Evolutionary conservation across 352 stramenopile species (phyloP).

Genomic region (Thalassiosira mediterranea): DNA sequence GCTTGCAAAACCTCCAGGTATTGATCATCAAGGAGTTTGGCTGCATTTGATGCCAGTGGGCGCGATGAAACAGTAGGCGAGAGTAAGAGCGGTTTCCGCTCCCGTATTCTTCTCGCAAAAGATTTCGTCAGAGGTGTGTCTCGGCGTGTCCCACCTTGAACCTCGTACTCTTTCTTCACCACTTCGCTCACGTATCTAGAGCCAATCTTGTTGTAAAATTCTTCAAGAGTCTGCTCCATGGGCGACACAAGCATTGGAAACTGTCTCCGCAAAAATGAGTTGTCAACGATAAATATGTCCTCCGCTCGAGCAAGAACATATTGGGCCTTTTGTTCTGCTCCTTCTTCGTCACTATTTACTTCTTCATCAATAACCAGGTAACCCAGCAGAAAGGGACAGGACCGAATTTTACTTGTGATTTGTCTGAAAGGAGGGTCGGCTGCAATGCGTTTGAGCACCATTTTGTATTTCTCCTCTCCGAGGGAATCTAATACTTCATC

Average conservation of each 20-base stretch:
- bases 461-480: constrained; percentile 69
- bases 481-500: constrained; percentile 61
- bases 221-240: constrained; percentile 66
- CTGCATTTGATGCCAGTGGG: constrained; percentile 62
- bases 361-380: constrained; percentile 60
- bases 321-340: constrained; percentile 33
- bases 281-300: constrained; percentile 82
- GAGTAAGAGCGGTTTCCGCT: constrained; percentile 68
- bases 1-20: constrained; percentile 64
- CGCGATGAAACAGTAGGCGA: constrained; percentile 69
- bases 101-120: constrained; percentile 61
- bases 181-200: constrained; percentile 72
- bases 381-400: constrained; percentile 71
- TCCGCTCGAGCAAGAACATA: constrained; percentile 67
- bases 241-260: constrained; percentile 72
- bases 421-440: constrained; percentile 66
- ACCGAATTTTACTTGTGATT: constrained; percentile 62
- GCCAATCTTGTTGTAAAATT: constrained; percentile 73
- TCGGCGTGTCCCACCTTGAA: constrained; percentile 42
- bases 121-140: constrained; percentile 53
- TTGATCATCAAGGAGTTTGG: constrained; percentile 54
- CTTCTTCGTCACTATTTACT: constrained; percentile 25
- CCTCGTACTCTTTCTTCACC: constrained; percentile 72
- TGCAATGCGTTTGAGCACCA: constrained; percentile 68
- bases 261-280: constrained; percentile 78